A percentile compares a stretch with the other conserved stretches of the same genome.
Evolutionary conservation across 1,284 basidiomycete genomes (phyloP).

Genomic region (Caloboletus inedulis): DNA sequence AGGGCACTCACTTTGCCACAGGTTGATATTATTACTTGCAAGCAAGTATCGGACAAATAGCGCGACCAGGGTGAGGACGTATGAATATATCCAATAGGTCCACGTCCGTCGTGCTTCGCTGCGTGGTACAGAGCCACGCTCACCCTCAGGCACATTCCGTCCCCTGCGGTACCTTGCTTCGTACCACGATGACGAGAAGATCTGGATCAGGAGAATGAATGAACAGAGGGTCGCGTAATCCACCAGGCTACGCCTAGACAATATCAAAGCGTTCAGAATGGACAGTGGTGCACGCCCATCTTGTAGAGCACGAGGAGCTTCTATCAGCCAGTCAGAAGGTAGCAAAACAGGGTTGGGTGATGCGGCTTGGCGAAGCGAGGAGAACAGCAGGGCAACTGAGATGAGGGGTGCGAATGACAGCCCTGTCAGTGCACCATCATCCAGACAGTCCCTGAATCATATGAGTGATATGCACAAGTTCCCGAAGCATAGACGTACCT

Average conservation of each 20-base stretch:
- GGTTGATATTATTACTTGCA: slow-evolving; percentile 40
- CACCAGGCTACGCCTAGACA: slow-evolving; percentile 72
- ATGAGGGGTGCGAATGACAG: slow-evolving; percentile 77
- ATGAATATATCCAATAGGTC: slow-evolving; percentile 62
- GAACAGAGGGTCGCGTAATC: slow-evolving; percentile 79
- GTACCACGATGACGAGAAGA: slow-evolving; percentile 69
- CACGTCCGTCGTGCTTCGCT: slow-evolving; percentile 60
- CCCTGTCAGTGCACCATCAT: slow-evolving; percentile 83
- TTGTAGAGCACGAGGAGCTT: slow-evolving; percentile 54
- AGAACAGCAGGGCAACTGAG: slow-evolving; percentile 60
- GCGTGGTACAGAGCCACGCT: slow-evolving; percentile 72
- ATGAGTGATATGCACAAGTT: slow-evolving; percentile 7
- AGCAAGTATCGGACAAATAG: slow-evolving; percentile 50
- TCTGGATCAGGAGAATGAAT: slow-evolving; percentile 73
- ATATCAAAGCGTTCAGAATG: slow-evolving; percentile 60
- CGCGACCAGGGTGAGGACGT: slow-evolving; percentile 47
- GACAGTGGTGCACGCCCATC: slow-evolving; percentile 39
- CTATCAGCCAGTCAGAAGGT: slow-evolving; percentile 72
- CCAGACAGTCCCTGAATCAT: slow-evolving; percentile 62
- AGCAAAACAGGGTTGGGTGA: slow-evolving; percentile 34
- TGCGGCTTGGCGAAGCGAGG: slow-evolving; percentile 41
- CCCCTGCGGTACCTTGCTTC: slow-evolving; percentile 52
- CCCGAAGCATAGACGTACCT: slow-evolving; percentile 43
- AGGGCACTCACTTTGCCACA: slow-evolving; percentile 65
- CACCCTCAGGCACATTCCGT: slow-evolving; percentile 51